phyloP scores from a whole-genome alignment of 2,329 filamentous ascomycete species.

The Pyrenochaeta sp. region DNA sequence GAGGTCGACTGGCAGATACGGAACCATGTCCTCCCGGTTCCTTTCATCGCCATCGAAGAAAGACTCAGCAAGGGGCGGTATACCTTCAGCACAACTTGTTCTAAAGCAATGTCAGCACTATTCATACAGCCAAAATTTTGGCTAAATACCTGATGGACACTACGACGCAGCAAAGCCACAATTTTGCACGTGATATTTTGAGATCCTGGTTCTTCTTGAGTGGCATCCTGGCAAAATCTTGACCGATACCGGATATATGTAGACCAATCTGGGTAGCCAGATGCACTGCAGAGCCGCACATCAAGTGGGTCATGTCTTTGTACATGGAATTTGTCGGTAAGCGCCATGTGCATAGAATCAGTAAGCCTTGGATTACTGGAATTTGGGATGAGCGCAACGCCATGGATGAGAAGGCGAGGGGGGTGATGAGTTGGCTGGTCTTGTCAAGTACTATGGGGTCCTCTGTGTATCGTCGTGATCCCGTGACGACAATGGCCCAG shows the following conservation, averaged over 20 bases:
- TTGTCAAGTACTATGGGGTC: constrained; percentile 45
- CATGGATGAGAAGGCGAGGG: constrained; percentile 48
- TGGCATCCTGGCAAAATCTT: constrained; percentile 50
- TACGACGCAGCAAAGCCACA: constrained; percentile 50
- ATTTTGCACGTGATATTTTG: constrained; percentile 42
- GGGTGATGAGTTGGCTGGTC: constrained; percentile 43
- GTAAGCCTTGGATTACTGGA: constrained; percentile 49
- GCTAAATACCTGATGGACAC: constrained; percentile 42
- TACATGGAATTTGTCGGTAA: constrained; percentile 52
- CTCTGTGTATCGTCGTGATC: constrained; percentile 47
- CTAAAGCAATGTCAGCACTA: constrained; percentile 25
- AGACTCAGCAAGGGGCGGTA: constrained; percentile 45
- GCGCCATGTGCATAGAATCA: constrained; percentile 52
- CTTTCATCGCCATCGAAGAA: constrained; percentile 43
- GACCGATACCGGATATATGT: constrained; percentile 48
- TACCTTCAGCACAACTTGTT: constrained; percentile 43
- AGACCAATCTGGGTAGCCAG: constrained; percentile 52
- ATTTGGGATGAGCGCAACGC: constrained; percentile 46
- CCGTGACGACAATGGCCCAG: constrained; percentile 51
- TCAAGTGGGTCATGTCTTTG: constrained; percentile 50
- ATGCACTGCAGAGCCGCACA: constrained; percentile 51
- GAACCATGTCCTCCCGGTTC: constrained; percentile 42
- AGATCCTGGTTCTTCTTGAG: constrained; percentile 46
- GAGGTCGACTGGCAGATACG: constrained; percentile 38
- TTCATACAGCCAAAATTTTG: neutral